Base-by-base conservation (phyloP, 345 rosid species). In the sweet orange (Citrus sinensis) region DNA sequence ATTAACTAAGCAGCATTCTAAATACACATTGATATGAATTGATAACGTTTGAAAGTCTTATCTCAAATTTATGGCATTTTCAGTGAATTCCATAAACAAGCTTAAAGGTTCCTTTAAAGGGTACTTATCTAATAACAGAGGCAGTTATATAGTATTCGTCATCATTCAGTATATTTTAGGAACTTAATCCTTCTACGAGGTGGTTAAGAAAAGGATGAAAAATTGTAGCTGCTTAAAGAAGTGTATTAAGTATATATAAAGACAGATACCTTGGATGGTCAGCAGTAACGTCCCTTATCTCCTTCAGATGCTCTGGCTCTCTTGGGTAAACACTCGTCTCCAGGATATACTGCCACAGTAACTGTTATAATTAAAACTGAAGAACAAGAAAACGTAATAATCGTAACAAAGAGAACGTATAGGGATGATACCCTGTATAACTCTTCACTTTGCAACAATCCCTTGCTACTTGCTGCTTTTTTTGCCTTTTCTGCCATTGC, bases 241-340 rank as follows among this genome's bases (percentile, higher is more conserved):
- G 64, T 0, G 1, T 9, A 22, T 22, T 7, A 24, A 24, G 13
- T 60, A 24, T n/a, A 60, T 10, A n/a, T n/a, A 55, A 25, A 34
- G 27, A 61, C 77, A 39, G 16, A 20, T 81, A 86, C 90, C 70
- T 10, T 20, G 94, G 97, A 37, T 89, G 93, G 85, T 39, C 71
- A 64, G 87, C 90, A 34, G 92, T 91, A 34, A 82, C 69, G 55
- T 80, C 77, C 65, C 95, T 86, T 9, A 94, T 88, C 83, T 94
- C 95, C 83, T 82, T 92, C 60, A 94, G 87, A 68, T 80, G 79
- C 78, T 86, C 86, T 14, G 88, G 85, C 66, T 92, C 98, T 7
- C 91, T 87, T 6, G 98, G 98, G 69, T 83, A 89, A 73, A 94
- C 97, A 55, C 87, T 90, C 1, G 92, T 92, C 83, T 87, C 90